Evolutionary conservation across 345 rosid species (phyloP).

Genomic region (Lumnitzera racemosa): DNA sequence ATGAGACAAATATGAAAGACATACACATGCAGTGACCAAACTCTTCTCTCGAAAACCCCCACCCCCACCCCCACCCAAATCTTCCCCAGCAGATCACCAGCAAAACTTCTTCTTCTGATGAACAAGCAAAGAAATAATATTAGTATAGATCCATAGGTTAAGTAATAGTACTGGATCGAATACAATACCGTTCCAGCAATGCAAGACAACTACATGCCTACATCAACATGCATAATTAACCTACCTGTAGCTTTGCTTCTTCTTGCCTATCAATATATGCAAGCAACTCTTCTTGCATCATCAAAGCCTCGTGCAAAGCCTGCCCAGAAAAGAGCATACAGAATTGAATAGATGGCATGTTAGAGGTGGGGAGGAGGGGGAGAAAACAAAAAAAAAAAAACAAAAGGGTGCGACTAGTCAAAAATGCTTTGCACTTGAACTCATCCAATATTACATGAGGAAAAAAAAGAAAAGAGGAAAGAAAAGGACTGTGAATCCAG

Average conservation of each 20-base stretch:
- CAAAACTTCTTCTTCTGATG: constrained; percentile 66
- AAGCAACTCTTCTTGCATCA: constrained; percentile 94
- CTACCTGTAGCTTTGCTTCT: constrained; percentile 62
- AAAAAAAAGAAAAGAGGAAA: too few relatives aligned
- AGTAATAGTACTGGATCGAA: too few relatives aligned
- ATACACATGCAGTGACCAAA: too few relatives aligned
- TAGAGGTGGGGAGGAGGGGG: too few relatives aligned
- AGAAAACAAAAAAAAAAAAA: too few relatives aligned
- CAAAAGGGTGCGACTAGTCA: background rate
- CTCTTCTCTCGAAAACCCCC: too few relatives aligned
- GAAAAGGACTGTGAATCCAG: too few relatives aligned
- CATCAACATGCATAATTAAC: constrained; percentile 1
- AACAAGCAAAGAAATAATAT: background rate
- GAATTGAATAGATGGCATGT: background rate
- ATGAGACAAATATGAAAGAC: background rate
- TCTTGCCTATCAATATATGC: constrained; percentile 91
- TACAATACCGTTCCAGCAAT: too few relatives aligned
- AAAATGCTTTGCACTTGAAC: background rate
- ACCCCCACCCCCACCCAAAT: background rate
- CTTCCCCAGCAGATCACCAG: constrained; percentile 25
- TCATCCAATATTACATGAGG: too few relatives aligned
- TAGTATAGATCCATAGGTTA: too few relatives aligned
- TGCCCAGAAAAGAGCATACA: constrained; percentile 13
- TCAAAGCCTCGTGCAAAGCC: constrained; percentile 91
- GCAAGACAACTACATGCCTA: too few relatives aligned